Evolutionary conservation across 2,329 filamentous ascomycete genomes (phyloP).

Genomic region (Aspergillus sojae): DNA sequence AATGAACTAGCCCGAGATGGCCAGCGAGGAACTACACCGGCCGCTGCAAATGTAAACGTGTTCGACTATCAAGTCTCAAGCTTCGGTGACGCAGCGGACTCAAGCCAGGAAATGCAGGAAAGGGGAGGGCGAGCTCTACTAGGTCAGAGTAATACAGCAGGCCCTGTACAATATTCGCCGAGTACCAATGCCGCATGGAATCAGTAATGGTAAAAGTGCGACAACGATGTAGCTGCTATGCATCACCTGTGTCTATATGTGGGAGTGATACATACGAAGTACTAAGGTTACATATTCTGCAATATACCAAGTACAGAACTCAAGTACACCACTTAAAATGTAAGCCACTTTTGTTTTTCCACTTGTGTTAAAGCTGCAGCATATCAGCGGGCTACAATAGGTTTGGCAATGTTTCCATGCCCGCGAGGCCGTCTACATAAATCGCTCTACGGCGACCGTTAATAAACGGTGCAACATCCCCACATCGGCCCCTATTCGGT

Average conservation of each 20-base stretch:
- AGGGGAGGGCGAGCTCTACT: slow-evolving; percentile 29
- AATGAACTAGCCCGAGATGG: neutral
- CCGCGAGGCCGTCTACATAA: neutral
- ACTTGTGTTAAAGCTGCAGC: neutral
- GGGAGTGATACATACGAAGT: neutral
- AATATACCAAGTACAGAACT: neutral
- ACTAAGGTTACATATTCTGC: neutral
- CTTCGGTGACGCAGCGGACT: slow-evolving; percentile 36
- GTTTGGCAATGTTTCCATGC: neutral
- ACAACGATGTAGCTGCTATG: neutral
- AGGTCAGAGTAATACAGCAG: slow-evolving; percentile 19
- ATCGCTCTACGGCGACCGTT: neutral
- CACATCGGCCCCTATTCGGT: neutral
- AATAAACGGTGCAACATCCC: slow-evolving; percentile 1
- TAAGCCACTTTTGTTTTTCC: neutral
- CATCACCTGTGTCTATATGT: neutral
- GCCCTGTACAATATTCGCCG: slow-evolving; percentile 12
- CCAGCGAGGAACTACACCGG: slow-evolving; percentile 9
- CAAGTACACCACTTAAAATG: neutral
- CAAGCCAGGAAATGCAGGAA: slow-evolving; percentile 45
- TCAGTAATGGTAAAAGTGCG: neutral
- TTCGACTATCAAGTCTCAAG: slow-evolving; percentile 43
- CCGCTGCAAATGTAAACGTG: slow-evolving; percentile 34
- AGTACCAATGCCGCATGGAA: slow-evolving; percentile 6
- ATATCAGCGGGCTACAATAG: neutral